Percentiles rank a stretch among this genome's conserved stretches.
Conservation (phyloP, 148 eudicot species). For the Cornus suecica region DNA sequence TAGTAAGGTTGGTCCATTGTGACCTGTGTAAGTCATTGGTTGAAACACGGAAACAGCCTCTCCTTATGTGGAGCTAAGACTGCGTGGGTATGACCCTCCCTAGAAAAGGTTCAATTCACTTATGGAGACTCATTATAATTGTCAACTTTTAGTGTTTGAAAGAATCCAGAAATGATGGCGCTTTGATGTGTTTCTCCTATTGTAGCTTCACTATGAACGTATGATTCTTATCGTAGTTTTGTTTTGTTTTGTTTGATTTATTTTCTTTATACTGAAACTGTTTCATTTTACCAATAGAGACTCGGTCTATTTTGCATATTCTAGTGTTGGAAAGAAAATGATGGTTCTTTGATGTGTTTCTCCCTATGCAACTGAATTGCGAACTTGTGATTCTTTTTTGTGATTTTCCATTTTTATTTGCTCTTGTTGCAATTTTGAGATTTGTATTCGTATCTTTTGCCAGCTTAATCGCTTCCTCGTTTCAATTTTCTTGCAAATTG, state of each 20-base stretch:
- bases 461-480: background rate
- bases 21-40: too few species aligned
- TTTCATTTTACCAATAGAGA: background rate
- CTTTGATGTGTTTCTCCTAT: background rate
- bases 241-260: background rate
- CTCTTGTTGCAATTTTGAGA: background rate
- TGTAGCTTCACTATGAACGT: background rate
- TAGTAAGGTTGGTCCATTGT: too few species aligned
- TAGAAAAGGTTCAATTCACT: too few species aligned
- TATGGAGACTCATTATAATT: background rate
- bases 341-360: background rate
- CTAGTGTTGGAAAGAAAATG: background rate
- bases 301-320: background rate
- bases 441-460: background rate
- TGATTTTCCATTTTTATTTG: too few species aligned
- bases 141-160: background rate
- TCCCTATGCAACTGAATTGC: background rate
- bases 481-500: conserved; percentile 7
- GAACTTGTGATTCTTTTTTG: background rate
- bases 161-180: background rate
- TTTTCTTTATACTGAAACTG: background rate
- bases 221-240: background rate
- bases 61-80: too few species aligned
- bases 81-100: too few species aligned
- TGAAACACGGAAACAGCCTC: too few species aligned